A percentile compares a stretch with the other conserved stretches of the same genome.
Conservation (phyloP, 768 basidiomycete genomes). For the Lactarius indigo region DNA sequence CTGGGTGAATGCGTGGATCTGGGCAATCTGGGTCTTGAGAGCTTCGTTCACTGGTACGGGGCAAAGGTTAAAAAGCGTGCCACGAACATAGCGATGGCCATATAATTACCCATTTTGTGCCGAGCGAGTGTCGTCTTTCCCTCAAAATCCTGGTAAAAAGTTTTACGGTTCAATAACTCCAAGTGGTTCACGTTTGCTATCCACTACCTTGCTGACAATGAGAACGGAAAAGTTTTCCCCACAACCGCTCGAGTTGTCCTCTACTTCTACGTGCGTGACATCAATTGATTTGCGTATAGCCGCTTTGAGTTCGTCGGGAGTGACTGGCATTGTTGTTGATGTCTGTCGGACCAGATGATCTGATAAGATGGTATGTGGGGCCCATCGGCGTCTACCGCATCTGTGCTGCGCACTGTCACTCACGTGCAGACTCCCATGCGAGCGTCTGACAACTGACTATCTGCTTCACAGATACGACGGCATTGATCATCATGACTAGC, state of each 20-base stretch:
- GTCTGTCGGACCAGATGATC: conserved; percentile 2
- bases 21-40: conserved; percentile 68
- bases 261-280: conserved; percentile 65
- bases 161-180: too few relatives aligned
- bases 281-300: conserved; percentile 62
- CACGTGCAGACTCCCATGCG: not conserved
- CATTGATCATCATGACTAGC: not conserved
- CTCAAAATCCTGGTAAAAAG: conserved; percentile 55
- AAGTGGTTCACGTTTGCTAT: not conserved
- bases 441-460: not conserved
- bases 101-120: conserved; percentile 60
- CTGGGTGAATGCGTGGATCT: conserved; percentile 89
- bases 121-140: conserved; percentile 76
- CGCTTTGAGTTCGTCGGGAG: conserved; percentile 50
- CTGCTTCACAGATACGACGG: not conserved
- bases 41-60: conserved; percentile 62
- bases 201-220: conserved; percentile 69
- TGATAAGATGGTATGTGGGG: conserved; percentile 19
- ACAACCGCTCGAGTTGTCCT: conserved; percentile 77
- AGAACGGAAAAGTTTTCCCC: conserved; percentile 73
- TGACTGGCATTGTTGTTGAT: conserved; percentile 53
- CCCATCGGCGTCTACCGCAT: not conserved
- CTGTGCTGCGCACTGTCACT: not conserved
- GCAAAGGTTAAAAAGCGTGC: not conserved
- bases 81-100: not conserved